Evolutionary conservation across 495 filamentous ascomycete species (phyloP), one percentile per base, ranked within the genome.

Genomic region (Neurospora africana): DNA sequence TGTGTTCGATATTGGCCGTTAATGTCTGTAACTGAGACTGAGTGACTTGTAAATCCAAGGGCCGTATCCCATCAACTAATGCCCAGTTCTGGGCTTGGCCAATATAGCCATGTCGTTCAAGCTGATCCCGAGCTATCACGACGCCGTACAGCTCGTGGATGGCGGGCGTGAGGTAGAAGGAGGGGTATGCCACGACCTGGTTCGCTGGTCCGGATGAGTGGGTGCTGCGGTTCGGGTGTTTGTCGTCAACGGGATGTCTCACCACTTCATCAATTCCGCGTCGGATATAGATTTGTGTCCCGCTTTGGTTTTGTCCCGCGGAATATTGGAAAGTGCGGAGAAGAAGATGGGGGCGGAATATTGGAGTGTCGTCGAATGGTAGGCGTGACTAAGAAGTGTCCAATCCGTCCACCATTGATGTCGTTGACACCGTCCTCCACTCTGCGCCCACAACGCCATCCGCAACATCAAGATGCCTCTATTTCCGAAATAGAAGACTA

Each of bases 11-110:
- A 15, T 6, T 30, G 13, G 13, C 13, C 5, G 2, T 61, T 2
- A 17, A 5, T 30, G 13, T 61, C 11, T 58, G 0, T 13, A 30
- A 30, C 1, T 15, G 5, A 30, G 23, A 17, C 17, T 30, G 6
- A 17, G 47, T 61, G 23, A 61, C 5, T 30, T 5, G 13, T 17
- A 30, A 61, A 61, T 13, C 3, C 47, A 30, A 58, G 2, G 1
- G 1, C 5, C 1, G 5, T 58, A 3, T 30, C 2, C 4, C 11
- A 27, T 2, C 0, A 27, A 27, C 0, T 6, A 4, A 6, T 6
- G 2, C 1, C 23, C 23, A 17, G 15, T 7, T 58, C 21, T 6
- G 5, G 13, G 23, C 47, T 58, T 61, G 47, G 23, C 23, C 47
- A 61, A 30, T 61, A 61, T 61, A 30, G 23, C 23, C 23, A 30